Evolutionary conservation across 169 alveolate species (phyloP).

Genomic region (Amoebophrya sp.): DNA sequence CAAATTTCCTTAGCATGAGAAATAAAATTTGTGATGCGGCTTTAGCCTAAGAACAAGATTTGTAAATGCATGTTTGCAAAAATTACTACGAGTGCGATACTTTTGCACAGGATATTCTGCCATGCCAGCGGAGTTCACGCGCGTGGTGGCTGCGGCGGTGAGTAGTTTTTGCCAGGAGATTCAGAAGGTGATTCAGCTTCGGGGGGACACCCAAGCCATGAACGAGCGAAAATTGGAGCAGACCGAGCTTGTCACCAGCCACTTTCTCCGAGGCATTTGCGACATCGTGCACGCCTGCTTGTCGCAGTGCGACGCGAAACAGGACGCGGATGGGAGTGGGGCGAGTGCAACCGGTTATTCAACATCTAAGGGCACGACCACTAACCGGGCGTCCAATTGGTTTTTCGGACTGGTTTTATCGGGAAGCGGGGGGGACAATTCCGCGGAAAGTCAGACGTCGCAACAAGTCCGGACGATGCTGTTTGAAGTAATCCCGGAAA

Average conservation of each 20-base stretch:
- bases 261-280: not conserved
- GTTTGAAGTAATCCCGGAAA: not conserved
- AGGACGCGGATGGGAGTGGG: too few relatives aligned
- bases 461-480: not conserved
- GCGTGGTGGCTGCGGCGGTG: not conserved
- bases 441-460: not conserved
- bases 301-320: not conserved
- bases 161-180: not conserved
- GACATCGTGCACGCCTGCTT: not conserved
- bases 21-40: too few relatives aligned
- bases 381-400: not conserved
- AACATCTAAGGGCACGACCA: too few relatives aligned
- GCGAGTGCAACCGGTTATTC: too few relatives aligned
- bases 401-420: not conserved
- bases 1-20: too few relatives aligned
- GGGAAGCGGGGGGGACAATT: not conserved
- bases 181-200: not conserved
- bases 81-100: too few relatives aligned
- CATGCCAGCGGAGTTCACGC: not conserved
- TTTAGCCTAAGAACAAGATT: too few relatives aligned
- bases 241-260: not conserved
- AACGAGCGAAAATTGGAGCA: not conserved
- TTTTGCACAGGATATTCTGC: too few relatives aligned
- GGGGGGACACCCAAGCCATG: not conserved
- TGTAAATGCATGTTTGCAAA: too few relatives aligned